These are phyloP conservation scores for Eugenia klotzschiana DNA, from an alignment of 441 rosid genomes.

Conservation along the genomic window DNA sequence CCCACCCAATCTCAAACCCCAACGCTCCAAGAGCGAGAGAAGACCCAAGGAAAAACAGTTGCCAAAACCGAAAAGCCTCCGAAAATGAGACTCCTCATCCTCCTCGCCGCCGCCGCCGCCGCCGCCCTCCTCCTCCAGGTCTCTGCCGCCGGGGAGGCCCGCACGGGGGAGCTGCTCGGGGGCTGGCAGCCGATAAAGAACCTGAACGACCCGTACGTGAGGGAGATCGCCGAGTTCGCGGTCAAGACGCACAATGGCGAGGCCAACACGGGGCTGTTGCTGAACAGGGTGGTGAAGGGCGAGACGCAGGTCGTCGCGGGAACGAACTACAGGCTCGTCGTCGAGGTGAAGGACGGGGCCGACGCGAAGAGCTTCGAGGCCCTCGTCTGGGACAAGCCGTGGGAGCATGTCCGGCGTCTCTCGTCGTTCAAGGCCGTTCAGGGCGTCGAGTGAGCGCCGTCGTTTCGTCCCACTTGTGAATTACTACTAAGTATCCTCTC, in stretches of 20 bases:
- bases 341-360: conserved; percentile 15
- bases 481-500: background rate
- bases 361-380: conserved; percentile 26
- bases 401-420: conserved; percentile 30
- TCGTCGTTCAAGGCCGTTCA: conserved; percentile 25
- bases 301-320: conserved; percentile 55
- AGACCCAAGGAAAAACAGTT: background rate
- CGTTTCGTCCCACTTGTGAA: background rate
- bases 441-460: background rate
- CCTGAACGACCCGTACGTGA: background rate
- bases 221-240: conserved; percentile 28
- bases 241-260: conserved; percentile 26
- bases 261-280: conserved; percentile 10
- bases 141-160: background rate
- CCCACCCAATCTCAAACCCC: background rate
- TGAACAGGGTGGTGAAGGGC: conserved; percentile 30
- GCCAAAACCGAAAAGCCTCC: background rate
- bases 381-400: conserved; percentile 45
- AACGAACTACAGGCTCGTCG: conserved; percentile 24
- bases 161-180: background rate
- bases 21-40: background rate
- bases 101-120: background rate
- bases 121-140: conserved; percentile 3
- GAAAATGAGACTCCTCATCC: background rate
- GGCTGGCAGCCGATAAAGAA: background rate